Base-by-base conservation (phyloP, 169 alveolate species). In the Ichthyophthirius multifiliis region DNA sequence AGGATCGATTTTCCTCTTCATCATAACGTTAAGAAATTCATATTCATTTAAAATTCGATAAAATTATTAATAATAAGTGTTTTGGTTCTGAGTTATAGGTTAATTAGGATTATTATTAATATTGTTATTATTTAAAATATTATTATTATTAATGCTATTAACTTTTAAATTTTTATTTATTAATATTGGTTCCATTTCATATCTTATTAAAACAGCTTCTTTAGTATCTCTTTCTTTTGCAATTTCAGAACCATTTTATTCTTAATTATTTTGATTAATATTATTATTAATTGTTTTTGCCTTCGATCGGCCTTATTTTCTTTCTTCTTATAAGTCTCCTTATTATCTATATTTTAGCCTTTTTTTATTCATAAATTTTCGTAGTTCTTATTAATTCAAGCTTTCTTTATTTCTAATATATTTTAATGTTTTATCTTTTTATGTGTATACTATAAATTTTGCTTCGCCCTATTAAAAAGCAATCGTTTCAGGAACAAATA, bases 1-100 rank as follows among this genome's bases (percentile, higher is more conserved):
- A n/a, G 77, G 55, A 20, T 67, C 77, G 18, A 67, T 67, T 41
- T 67, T 67, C 23, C 77, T 67, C 32, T 67, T 67, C 48, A 37
- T 67, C 77, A 67, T 67, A n/a, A 67, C 41, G 13, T 35, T 67
- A 18, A 67, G 18, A 44, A 67, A 67, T 18, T 67, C 77, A 9
- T 15, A 16, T 67, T 67, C 77, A 5, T 67, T 18, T 0, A 67
- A 37, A 13, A 55, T 39, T 55, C 31, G 15, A 6, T 55, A 27
- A 23, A 55, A 55, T 55, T 55, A 27, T 27, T 55, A 10, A 27
- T 16, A 55, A 55, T 16, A 27, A n/a, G 31, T 9, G 0, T 27
- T 23, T 27, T 34, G 13, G 15, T 55, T 55, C n/a, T n/a, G n/a
- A n/a, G n/a, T n/a, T n/a, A n/a, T n/a, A n/a, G n/a, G n/a, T n/a